Conservation (phyloP, 2,329 filamentous ascomycete species). For the Xylariales sp. region DNA sequence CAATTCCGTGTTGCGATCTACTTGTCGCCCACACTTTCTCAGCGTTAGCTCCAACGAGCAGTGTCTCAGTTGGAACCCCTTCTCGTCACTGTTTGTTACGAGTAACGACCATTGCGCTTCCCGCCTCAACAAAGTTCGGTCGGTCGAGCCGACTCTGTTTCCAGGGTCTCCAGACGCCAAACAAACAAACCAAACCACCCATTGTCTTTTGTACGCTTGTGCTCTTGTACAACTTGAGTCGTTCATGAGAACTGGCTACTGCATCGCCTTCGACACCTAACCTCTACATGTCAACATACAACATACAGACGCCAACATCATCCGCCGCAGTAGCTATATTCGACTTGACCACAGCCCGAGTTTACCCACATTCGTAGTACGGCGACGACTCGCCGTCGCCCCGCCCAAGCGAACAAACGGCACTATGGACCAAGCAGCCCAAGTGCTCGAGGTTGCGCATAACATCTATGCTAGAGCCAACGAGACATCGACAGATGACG, state of each 20-base stretch:
- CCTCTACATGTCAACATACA: too few relatives aligned
- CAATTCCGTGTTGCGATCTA: too few relatives aligned
- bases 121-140: neutral
- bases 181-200: too few relatives aligned
- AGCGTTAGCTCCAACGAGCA: constrained; percentile 6
- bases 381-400: constrained; percentile 14
- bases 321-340: too few relatives aligned
- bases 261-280: too few relatives aligned
- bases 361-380: too few relatives aligned
- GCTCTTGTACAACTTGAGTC: too few relatives aligned
- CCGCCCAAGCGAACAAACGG: constrained; percentile 12
- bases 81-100: constrained; percentile 4
- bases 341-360: too few relatives aligned
- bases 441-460: constrained; percentile 29
- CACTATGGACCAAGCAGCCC: constrained; percentile 33
- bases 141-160: constrained; percentile 1
- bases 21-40: neutral
- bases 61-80: constrained; percentile 3
- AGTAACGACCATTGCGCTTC: neutral
- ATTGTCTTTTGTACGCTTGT: too few relatives aligned
- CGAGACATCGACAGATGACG: constrained; percentile 23
- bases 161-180: neutral
- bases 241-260: too few relatives aligned
- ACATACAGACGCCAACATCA: too few relatives aligned
- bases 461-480: constrained; percentile 38